Evolutionary conservation across 2,329 filamentous ascomycete genomes (phyloP).

Genomic region (Trichophyton schoenleinii): DNA sequence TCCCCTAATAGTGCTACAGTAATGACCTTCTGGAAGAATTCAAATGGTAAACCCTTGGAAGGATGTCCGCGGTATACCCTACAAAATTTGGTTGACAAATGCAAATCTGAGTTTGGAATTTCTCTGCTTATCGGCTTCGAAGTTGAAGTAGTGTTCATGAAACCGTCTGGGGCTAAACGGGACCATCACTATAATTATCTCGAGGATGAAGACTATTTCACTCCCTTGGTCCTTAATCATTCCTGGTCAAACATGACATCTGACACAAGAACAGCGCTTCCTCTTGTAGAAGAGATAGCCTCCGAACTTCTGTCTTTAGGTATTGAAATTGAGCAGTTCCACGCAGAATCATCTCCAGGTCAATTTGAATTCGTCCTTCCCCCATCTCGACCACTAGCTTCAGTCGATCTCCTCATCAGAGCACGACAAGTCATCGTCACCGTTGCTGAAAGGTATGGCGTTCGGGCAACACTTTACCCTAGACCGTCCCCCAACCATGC

Average conservation of each 20-base stretch:
- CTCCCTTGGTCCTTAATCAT: conserved; percentile 49
- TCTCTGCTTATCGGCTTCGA: conserved; percentile 64
- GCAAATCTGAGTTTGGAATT: conserved; percentile 41
- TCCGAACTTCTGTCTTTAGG: conserved; percentile 47
- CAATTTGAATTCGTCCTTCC: conserved; percentile 69
- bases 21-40: conserved; percentile 52
- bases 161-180: conserved; percentile 25
- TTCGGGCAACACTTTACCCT: conserved; percentile 61
- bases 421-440: conserved; percentile 56
- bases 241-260: conserved; percentile 57
- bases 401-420: conserved; percentile 60
- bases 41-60: conserved; percentile 38
- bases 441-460: conserved; percentile 48
- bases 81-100: conserved; percentile 40
- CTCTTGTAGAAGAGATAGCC: conserved; percentile 54
- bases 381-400: conserved; percentile 48
- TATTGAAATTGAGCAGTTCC: conserved; percentile 59
- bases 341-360: conserved; percentile 58
- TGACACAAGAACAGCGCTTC: conserved; percentile 44
- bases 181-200: conserved; percentile 4
- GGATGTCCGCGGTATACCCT: conserved; percentile 58
- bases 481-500: conserved; percentile 48
- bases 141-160: conserved; percentile 64
- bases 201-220: conserved; percentile 21
- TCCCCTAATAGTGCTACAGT: conserved; percentile 50